Evolutionary conservation across 169 alveolate genomes (phyloP).

Genomic region (Plasmodium knowlesi): DNA sequence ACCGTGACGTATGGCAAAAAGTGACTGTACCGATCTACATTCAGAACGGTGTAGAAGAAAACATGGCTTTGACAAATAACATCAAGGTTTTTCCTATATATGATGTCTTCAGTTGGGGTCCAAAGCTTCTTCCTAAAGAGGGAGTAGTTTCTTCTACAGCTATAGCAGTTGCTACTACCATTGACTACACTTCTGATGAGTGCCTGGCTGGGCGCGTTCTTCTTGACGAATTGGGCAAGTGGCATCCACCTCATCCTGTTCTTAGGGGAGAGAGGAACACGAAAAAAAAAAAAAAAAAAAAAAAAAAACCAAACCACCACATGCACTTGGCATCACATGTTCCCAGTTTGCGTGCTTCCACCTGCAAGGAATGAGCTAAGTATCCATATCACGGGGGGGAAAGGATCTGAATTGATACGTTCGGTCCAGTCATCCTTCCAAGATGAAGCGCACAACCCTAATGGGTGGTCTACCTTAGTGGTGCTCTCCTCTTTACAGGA

Average conservation of each 20-base stretch:
- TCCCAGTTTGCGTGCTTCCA: neutral
- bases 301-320: neutral
- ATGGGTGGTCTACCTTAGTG: neutral
- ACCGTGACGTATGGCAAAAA: slow-evolving; percentile 61
- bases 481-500: neutral
- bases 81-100: slow-evolving; percentile 30
- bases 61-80: slow-evolving; percentile 28
- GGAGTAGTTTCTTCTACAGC: neutral
- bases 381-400: neutral
- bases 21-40: slow-evolving; percentile 51
- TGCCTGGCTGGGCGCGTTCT: neutral
- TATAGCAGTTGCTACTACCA: neutral
- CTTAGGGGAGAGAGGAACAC: neutral
- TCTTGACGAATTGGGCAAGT: neutral
- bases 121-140: slow-evolving; percentile 14
- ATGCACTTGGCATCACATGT: neutral
- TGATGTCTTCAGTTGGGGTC: slow-evolving; percentile 9
- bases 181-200: neutral
- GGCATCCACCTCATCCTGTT: neutral
- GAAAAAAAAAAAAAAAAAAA: neutral
- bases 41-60: slow-evolving; percentile 52
- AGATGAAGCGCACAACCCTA: neutral
- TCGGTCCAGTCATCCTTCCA: neutral
- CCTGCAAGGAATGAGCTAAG: neutral
- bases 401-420: neutral